Evolutionary conservation across 768 basidiomycete species (phyloP).

Genomic region (Tricholoma sp.): DNA sequence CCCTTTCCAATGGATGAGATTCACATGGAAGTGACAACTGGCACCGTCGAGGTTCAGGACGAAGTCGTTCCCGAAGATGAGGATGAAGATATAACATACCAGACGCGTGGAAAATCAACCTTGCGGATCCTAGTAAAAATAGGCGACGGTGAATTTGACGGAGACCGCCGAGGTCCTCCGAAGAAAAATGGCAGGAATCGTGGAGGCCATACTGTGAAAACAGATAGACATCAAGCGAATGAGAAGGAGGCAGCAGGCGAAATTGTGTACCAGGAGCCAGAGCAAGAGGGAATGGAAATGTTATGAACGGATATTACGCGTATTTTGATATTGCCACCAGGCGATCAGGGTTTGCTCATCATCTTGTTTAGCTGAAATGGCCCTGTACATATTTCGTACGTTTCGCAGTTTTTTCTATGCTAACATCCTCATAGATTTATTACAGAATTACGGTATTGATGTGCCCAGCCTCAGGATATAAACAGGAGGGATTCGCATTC

Average conservation of each 20-base stretch:
- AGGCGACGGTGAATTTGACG: conserved; percentile 55
- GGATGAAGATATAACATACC: conserved; percentile 61
- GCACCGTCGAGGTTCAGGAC: conserved; percentile 70
- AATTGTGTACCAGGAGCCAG: conserved; percentile 36
- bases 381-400: no score
- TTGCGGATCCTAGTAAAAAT: conserved; percentile 57
- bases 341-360: no score
- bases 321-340: no score
- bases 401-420: no score
- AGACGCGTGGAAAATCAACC: conserved; percentile 67
- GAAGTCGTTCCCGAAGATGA: conserved; percentile 75
- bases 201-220: conserved; percentile 2
- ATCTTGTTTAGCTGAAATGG: no score
- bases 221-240: conserved; percentile 4
- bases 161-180: conserved; percentile 23
- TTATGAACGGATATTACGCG: conserved; percentile 1
- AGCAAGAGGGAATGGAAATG: conserved; percentile 38
- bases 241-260: conserved; percentile 12
- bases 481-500: no score
- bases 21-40: conserved; percentile 56
- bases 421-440: no score
- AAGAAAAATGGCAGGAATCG: conserved; percentile 14
- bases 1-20: conserved; percentile 64
- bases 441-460: no score
- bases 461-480: no score